Evolutionary conservation across 768 basidiomycete genomes (phyloP), one percentile per base, ranked within the genome.

Genomic region (Amanita thiersii): DNA sequence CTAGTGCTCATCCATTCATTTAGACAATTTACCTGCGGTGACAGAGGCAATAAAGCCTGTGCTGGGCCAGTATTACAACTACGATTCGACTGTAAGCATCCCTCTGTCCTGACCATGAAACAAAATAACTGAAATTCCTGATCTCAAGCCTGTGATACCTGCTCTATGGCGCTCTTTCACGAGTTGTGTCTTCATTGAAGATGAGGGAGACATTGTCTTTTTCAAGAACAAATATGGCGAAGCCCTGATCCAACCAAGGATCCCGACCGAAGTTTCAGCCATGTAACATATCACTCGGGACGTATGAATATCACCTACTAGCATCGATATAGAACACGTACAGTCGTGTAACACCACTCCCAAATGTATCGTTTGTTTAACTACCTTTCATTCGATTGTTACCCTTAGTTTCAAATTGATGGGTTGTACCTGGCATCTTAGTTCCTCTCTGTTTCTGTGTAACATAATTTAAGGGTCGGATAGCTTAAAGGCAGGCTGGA

Each of bases 121-220:
- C 21, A n/a, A 10, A 38, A 34, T 39, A 0, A 33, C 20, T 21
- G 39, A 24, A 34, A 17, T 36, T 18, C 11, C 10, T 15, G 26
- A 29, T 8, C 9, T 9, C 32, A 20, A 70, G 66, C 61, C 61
- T 19, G 62, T 61, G 2, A 40, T 70, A 25, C 62, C 64, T 39
- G 73, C 75, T 1, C 64, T 79, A 1, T 78, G 73, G 65, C 59
- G 75, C 23, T 73, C 76, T 0, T 79, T 79, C 54, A 78, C 73
- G 5, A 65, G 75, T 49, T 79, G 77, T 50, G 59, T 54, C 12
- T 79, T 78, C 51, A 65, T 80, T 11, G 78, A 79, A 48, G 65
- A 69, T 37, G 70, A 77, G 35, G 76, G 75, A 12, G 63, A 61
- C 17, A 61, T 79, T 43, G 53, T 78, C 7, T 78, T 78, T 52